These are phyloP conservation scores for Globisporangium paroecandrum DNA, from an alignment of 352 stramenopile species.

Conservation along the genomic window DNA sequence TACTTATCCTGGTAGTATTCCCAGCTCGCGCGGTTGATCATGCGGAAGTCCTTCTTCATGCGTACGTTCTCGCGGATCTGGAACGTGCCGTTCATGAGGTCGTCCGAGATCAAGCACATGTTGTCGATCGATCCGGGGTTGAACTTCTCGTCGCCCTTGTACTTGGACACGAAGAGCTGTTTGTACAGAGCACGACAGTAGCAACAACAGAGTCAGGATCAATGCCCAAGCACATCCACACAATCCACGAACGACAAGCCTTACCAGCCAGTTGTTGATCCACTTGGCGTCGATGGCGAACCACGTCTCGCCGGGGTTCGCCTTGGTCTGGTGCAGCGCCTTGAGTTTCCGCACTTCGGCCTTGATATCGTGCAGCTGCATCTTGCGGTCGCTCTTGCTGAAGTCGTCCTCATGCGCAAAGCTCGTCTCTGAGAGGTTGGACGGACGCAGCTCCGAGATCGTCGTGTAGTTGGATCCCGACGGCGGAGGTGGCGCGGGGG, in stretches of 20 bases:
- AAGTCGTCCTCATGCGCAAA: constrained; percentile 78
- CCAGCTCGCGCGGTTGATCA: constrained; percentile 82
- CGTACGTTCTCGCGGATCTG: constrained; percentile 49
- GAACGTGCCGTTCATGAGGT: constrained; percentile 62
- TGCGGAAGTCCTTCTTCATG: constrained; percentile 74
- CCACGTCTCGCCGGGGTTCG: constrained; percentile 57
- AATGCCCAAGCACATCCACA: not conserved
- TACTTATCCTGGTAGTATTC: constrained; percentile 73
- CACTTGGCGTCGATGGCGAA: constrained; percentile 60
- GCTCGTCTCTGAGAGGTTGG: constrained; percentile 40
- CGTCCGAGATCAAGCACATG: constrained; percentile 69
- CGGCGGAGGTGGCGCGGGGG: constrained; percentile 14
- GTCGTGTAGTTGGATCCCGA: constrained; percentile 47
- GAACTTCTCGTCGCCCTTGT: constrained; percentile 53
- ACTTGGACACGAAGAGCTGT: constrained; percentile 64
- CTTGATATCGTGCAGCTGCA: constrained; percentile 53
- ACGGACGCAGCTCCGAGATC: constrained; percentile 46
- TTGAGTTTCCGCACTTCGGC: constrained; percentile 61
- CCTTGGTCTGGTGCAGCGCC: constrained; percentile 62
- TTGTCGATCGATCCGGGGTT: constrained; percentile 68
- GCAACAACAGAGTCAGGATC: not conserved
- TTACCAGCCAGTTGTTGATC: constrained; percentile 58
- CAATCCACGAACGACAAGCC: not conserved
- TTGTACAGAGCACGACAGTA: not conserved
- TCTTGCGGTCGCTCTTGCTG: constrained; percentile 31